Percentiles rank a stretch among this genome's conserved stretches.
These are phyloP conservation scores for Pichia sp. DNA, from an alignment of 1,139 yeast species.

Conservation along the genomic window DNA sequence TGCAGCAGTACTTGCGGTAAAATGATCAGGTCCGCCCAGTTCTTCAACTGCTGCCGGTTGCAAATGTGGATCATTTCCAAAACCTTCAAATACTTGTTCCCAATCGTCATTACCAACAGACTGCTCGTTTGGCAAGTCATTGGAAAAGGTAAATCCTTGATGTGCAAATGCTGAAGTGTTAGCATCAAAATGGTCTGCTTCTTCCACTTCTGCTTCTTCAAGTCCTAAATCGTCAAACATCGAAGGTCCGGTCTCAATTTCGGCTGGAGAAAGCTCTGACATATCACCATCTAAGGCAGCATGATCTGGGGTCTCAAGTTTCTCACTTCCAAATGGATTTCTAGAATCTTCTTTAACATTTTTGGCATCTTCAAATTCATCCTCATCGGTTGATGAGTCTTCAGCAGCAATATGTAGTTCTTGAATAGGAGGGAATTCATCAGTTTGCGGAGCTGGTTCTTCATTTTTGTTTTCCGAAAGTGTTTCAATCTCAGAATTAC, in stretches of 20 bases:
- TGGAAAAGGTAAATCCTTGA: constrained; percentile 19
- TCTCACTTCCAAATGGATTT: constrained; percentile 21
- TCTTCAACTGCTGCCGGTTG: constrained; percentile 13
- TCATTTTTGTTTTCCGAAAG: constrained; percentile 4
- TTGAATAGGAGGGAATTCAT: constrained; percentile 11
- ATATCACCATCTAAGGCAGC: background rate
- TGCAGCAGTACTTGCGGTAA: constrained; percentile 6
- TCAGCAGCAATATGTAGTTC: constrained; percentile 11
- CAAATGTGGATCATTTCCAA: constrained; percentile 47
- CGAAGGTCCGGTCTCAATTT: constrained; percentile 22
- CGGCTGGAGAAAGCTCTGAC: background rate
- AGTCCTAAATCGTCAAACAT: constrained; percentile 45
- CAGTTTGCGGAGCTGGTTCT: constrained; percentile 1
- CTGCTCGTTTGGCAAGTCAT: background rate
- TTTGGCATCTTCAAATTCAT: constrained; percentile 23
- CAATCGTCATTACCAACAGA: constrained; percentile 52
- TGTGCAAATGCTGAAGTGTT: constrained; percentile 6
- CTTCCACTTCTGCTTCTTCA: constrained; percentile 41
- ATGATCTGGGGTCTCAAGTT: background rate
- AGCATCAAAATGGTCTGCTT: constrained; percentile 29
- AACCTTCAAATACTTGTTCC: constrained; percentile 91
- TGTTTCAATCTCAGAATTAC: constrained; percentile 1
- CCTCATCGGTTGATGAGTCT: constrained; percentile 34
- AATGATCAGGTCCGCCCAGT: background rate
- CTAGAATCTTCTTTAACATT: constrained; percentile 6